These are phyloP conservation scores for Apiospora koreana DNA, from an alignment of 2,329 filamentous ascomycete genomes.

Conservation along the genomic window DNA sequence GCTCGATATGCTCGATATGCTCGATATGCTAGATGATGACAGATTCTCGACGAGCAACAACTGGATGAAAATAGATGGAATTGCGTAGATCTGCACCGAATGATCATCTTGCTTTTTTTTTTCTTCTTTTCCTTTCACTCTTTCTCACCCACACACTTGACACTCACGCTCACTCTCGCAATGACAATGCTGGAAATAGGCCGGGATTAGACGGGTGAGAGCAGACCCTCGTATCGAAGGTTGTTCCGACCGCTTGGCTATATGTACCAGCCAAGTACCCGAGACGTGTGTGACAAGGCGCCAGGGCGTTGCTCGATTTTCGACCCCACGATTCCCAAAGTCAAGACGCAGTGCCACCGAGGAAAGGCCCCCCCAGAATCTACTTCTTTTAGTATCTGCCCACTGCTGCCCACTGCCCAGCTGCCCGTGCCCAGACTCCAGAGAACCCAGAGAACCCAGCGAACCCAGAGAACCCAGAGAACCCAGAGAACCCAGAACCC, in stretches of 20 bases:
- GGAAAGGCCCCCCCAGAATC: background rate
- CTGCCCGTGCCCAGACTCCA: no score
- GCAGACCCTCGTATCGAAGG: background rate
- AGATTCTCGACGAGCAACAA: background rate
- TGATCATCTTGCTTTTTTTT: background rate
- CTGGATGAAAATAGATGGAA: background rate
- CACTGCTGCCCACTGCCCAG: no score
- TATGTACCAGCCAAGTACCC: slow-evolving; percentile 4
- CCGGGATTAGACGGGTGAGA: background rate
- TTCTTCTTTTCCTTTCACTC: background rate
- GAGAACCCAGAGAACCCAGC: background rate
- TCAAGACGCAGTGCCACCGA: background rate
- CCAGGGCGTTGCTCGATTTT: background rate
- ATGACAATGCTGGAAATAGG: background rate
- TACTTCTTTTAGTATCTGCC: no score
- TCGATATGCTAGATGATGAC: background rate
- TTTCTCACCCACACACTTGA: background rate
- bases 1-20: no score
- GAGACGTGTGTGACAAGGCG: background rate
- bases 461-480: background rate
- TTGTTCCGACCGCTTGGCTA: slow-evolving; percentile 2
- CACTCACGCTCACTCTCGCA: no score
- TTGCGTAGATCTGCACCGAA: background rate
- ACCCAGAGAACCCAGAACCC: background rate
- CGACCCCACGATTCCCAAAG: background rate